Conservation (phyloP, 306 rosid species). For the Corylus avellana region DNA sequence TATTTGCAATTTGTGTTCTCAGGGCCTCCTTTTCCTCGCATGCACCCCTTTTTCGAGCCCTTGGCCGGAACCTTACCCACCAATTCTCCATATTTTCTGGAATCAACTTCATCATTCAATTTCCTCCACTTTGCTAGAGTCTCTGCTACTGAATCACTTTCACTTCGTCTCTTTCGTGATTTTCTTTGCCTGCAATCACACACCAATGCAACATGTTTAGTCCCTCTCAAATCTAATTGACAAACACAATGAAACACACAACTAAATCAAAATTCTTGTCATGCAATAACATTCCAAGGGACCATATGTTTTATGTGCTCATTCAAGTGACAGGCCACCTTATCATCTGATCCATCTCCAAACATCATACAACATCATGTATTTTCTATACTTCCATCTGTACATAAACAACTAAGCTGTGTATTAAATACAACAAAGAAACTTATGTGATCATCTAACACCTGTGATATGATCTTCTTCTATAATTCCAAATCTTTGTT, state of each 20-base stretch:
- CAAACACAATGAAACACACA: no score
- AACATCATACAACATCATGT: conserved; percentile 19
- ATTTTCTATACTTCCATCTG: conserved; percentile 34
- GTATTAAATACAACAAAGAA: conserved; percentile 12
- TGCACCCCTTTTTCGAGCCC: conserved; percentile 86
- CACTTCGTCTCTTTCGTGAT: conserved; percentile 51
- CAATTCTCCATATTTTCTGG: conserved; percentile 35
- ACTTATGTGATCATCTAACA: background rate
- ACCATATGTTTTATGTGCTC: background rate
- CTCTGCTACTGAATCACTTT: conserved; percentile 46
- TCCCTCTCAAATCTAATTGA: background rate
- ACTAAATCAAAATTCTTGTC: no score
- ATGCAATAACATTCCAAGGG: no score
- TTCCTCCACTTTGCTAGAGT: conserved; percentile 71
- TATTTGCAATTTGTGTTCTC: conserved; percentile 64
- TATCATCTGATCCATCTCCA: conserved; percentile 27
- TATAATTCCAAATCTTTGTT: no score
- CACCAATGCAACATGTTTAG: no score
- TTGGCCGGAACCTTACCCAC: conserved; percentile 42
- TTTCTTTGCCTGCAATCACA: background rate
- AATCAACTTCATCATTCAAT: conserved; percentile 35
- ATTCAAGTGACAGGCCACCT: background rate
- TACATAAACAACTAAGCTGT: conserved; percentile 31
- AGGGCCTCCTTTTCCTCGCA: conserved; percentile 97
- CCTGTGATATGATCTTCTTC: no score